Conservation (phyloP, 2,329 filamentous ascomycete species). For the Colletotrichum abscissum region DNA sequence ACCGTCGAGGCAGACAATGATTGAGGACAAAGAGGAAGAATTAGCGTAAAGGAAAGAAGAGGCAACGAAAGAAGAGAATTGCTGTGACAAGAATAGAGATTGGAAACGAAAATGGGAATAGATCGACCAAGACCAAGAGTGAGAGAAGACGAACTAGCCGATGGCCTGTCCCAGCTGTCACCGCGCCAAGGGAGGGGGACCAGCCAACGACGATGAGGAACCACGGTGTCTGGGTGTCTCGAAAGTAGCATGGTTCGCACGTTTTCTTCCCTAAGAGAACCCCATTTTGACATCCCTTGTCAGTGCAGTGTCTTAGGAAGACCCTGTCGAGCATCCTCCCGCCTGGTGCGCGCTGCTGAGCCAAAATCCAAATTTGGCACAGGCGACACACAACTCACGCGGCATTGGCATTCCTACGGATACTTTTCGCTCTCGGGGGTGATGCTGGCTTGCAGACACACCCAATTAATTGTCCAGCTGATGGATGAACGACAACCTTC, state of each 20-base stretch:
- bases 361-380: constrained; percentile 21
- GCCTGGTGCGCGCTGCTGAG: constrained; percentile 10
- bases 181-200: constrained; percentile 19
- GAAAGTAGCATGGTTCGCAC: constrained; percentile 24
- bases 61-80: constrained; percentile 7
- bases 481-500: neutral
- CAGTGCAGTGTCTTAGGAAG: neutral
- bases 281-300: neutral
- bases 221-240: constrained; percentile 33
- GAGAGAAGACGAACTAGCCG: constrained; percentile 23
- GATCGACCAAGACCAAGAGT: neutral
- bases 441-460: neutral
- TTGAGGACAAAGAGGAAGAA: constrained; percentile 21
- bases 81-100: constrained; percentile 20
- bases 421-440: neutral
- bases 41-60: neutral
- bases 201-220: constrained; percentile 12
- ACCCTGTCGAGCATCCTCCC: neutral
- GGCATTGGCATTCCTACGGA: neutral
- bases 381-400: neutral
- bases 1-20: constrained; percentile 29
- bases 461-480: constrained; percentile 1
- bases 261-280: constrained; percentile 2
- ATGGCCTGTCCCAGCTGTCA: constrained; percentile 24
- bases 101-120: constrained; percentile 15